Evolutionary conservation across 768 basidiomycete genomes (phyloP), one percentile per base, ranked within the genome.

Genomic region (Pholiota conissans): DNA sequence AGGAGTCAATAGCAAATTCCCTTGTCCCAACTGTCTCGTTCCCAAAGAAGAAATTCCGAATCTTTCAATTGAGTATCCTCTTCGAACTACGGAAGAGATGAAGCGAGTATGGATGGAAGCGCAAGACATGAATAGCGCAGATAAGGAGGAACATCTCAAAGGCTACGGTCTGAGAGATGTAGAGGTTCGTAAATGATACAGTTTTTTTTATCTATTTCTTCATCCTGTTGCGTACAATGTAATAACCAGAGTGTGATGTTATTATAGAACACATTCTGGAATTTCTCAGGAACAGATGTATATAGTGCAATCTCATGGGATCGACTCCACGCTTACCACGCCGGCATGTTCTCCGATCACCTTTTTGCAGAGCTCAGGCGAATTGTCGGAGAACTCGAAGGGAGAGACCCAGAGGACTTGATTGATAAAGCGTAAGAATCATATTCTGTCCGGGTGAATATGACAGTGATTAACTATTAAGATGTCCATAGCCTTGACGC

Each of bases 201-300:
- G n/a, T n/a, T n/a, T n/a, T n/a, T n/a, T n/a, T n/a, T n/a, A n/a
- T n/a, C n/a, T 20, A n/a, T 9, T 40, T 20, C 18, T 40, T n/a
- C n/a, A 40, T 18, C 20, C 16, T n/a, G 39, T n/a, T 40, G 39
- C 5, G 39, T 8, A 18, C 9, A 18, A 3, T 18, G 6, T 40
- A 20, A 40, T 14, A 14, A 8, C 39, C 20, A 5, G n/a, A 4
- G 2, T 42, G 18, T 32, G 30, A 32, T n/a, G 13, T 32, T 32
- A 42, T 22, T 22, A 22, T 53, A 77, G 76, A 78, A 75, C 62
- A 61, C 68, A 2, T 78, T 79, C 48, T 78, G 76, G 76, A 37
- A 22, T 0, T 26, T 79, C 9, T 18, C 39, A 3, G n/a, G 60
- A 24, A 71, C 69, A 3, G 69, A 76, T 55, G 66, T 72, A 3